A percentile compares a stretch with the other conserved stretches of the same genome.
Conservation (phyloP, 371 early-diverging fungal genomes). For the Phascolomyces articulosus region DNA sequence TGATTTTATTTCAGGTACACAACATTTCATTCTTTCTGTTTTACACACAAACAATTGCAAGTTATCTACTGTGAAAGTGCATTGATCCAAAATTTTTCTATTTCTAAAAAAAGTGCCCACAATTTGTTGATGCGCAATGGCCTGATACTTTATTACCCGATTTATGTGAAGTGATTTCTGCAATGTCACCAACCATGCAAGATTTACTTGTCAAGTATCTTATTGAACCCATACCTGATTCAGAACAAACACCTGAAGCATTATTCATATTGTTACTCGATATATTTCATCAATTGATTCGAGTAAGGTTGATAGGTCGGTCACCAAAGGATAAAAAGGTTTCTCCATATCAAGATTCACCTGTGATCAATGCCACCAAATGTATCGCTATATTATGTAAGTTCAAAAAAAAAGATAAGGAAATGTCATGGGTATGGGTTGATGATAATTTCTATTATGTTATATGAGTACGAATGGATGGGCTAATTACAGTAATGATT, state of each 20-base stretch:
- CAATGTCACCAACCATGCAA: conserved; percentile 18
- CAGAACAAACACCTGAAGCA: conserved; percentile 2
- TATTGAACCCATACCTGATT: conserved; percentile 18
- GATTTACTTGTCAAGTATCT: conserved; percentile 26
- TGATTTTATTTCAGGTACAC: conserved; percentile 41
- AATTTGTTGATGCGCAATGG: conserved; percentile 13
- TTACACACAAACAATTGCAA: no score
- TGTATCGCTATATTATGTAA: conserved; percentile 51
- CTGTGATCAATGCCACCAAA: conserved; percentile 45
- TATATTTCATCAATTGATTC: conserved; percentile 29
- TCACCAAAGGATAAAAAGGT: conserved; percentile 12
- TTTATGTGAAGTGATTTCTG: conserved; percentile 31
- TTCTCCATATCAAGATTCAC: conserved; percentile 41
- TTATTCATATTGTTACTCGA: conserved; percentile 18
- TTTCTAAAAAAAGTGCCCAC: no score
- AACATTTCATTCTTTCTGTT: no score
- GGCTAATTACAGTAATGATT: no score
- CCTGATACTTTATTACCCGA: conserved; percentile 23
- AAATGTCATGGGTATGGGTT: not conserved
- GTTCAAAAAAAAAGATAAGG: no score
- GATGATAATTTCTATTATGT: no score
- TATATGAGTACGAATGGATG: no score
- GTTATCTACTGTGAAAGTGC: no score
- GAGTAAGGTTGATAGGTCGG: conserved; percentile 7
- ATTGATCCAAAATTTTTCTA: no score